These are phyloP conservation scores for Echeveria elegans DNA, from an alignment of 164 flowering plant genomes.

Conservation along the genomic window DNA sequence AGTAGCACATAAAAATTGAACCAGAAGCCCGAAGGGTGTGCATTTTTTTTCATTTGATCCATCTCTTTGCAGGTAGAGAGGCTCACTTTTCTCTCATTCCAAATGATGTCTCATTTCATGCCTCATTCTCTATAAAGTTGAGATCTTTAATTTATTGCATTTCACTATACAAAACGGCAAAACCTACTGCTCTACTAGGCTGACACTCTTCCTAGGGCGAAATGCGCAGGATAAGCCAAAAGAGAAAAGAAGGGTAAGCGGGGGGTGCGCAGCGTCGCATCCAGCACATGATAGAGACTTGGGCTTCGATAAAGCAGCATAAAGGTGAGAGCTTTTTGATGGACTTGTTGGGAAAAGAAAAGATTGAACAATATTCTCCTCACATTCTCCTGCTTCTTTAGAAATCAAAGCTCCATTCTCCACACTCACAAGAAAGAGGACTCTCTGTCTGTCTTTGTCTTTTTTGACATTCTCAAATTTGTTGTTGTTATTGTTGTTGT, in stretches of 20 bases:
- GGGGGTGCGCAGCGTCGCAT: not conserved
- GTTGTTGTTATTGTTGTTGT: not conserved
- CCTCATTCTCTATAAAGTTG: slow-evolving; percentile 3
- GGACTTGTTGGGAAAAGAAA: slow-evolving; percentile 7
- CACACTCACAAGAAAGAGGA: not conserved
- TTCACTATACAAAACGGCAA: not conserved
- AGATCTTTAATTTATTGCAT: not conserved
- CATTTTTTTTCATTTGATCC: too few species aligned
- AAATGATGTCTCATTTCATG: slow-evolving; percentile 5
- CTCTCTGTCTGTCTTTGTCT: too few species aligned
- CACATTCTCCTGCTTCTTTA: not conserved
- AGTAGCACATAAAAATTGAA: not conserved
- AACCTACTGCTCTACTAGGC: too few species aligned
- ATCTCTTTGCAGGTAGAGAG: too few species aligned
- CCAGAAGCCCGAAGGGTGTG: too few species aligned
- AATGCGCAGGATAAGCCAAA: slow-evolving; percentile 7
- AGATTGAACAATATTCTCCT: slow-evolving; percentile 2
- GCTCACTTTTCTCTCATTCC: not conserved
- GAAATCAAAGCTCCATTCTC: not conserved
- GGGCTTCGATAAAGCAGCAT: not conserved
- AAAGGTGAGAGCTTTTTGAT: slow-evolving; percentile 4
- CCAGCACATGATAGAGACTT: not conserved
- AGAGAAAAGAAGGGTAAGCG: too few species aligned
- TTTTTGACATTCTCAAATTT: slow-evolving; percentile 10
- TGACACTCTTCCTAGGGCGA: too few species aligned